Base-by-base conservation (phyloP, 495 filamentous ascomycete species). In the Hyphodiscus hymeniophilus region DNA sequence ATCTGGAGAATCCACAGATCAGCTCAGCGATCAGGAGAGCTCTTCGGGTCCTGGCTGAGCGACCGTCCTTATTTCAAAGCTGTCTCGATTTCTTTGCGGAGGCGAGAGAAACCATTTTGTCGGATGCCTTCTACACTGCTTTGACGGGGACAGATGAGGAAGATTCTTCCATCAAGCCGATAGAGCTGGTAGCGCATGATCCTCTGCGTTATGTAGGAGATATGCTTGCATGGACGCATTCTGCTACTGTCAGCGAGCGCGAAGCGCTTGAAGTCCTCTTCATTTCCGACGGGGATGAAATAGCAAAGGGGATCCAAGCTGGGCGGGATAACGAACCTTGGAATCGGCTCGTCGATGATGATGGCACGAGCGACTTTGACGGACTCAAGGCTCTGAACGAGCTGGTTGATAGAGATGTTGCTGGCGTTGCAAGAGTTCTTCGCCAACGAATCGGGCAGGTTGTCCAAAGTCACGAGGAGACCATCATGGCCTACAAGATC, bases 191-290 rank as follows among this genome's bases (percentile, higher is more conserved):
- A 26, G 89, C 92, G 10, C 89, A 96, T 58, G 92, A 99, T 59
- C 84, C 87, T 11, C 67, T 99, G 12, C 75, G 92, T 28, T 99
- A 97, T 59, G 81, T 94, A 16, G 90, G 92, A 17, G 92, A 99
- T 60, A 97, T 99, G 91, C 76, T 97, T 13, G 92, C 92, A 5
- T 99, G 92, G 92, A 80, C 82, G 2, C 92, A 99, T 60, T 96
- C 94, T 0, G 84, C 89, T 5, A 80, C 91, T 0, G 92, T 97
- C 0, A 90, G 89, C 16, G 92, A 99, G 64, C 76, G 87, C 35
- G 92, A 99, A 63, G 87, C 91, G 2, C 71, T 99, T 15, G 92
- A 96, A 59, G 80, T 85, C 3, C 67, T 99, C 3, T 97, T 97
- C 60, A 82, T 95, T 28, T 80, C 83, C 1, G 89, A 95, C 45